Base-by-base conservation (phyloP, 306 rosid species). In the Vigna mungo region DNA sequence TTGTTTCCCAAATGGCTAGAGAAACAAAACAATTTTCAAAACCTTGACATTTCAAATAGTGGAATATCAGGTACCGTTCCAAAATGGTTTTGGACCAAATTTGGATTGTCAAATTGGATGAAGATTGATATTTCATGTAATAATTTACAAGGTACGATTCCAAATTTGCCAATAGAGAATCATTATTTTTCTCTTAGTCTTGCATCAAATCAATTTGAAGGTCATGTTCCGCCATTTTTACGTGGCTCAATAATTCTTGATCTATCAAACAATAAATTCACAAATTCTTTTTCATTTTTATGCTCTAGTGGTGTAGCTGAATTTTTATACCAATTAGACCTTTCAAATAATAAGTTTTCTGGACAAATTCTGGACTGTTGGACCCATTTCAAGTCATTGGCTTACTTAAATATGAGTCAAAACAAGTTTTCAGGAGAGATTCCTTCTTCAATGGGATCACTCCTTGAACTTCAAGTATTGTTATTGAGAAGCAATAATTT, bases 71-170 rank as follows among this genome's bases (percentile, higher is more conserved):
- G 32, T 10, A 12, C 4, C 0, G 16, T 66, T 54, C 75, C 84
- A 3, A 2, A 55, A 11, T 72, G 84, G 79, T 73, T 80, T 65
- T 62, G 84, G 84, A 32, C 3, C 2, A 16, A 30, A 36, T 0
- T 47, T 10, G 47, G 15, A 3, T 2, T 6, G 0, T 0, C 20
- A 1, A 0, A 0, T 0, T 2, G 0, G 0, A 2, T 48, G 2
- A 0, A 0, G 2, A 34, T 80, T 5, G 1, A 72, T 44, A 48
- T 81, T 10, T 62, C 68, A 16, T 1, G 0, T 1, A 62, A 62
- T 13, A 16, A 61, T 32, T 14, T 62, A 3, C 1, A 0, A 0
- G 83, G 74, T 16, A 54, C 11, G 11, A 27, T 80, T 13, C 79
- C 83, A 43, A 43, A 64, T 15, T 20, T 44, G 1, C n/a, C 79